Evolutionary conservation across 2,329 filamentous ascomycete genomes (phyloP), one percentile per base, ranked within the genome.

Genomic region (Periconia sp.): DNA sequence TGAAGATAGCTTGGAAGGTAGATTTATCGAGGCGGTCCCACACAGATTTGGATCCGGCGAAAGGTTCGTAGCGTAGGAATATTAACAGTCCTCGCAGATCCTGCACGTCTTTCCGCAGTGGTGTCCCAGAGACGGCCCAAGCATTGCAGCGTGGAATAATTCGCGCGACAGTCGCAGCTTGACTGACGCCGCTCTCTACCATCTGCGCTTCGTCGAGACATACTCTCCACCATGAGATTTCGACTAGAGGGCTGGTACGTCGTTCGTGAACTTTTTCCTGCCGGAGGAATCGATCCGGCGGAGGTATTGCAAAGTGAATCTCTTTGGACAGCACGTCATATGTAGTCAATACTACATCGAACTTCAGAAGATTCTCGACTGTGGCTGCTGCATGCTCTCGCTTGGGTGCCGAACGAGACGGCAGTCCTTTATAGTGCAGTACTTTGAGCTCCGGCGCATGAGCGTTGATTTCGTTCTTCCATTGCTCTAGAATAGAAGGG

Each of bases 121-220:
- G 94, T 1, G 94, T 99, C 29, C 90, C 94, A 0, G 90, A 92
- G 28, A 99, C 85, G 11, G 87, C 91, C 94, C 94, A 97, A 2
- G 90, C 86, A 70, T 96, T 92, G 51, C 88, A 72, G 19, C 94
- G 82, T 31, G 92, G 91, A 48, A 99, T 86, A 18, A 87, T 75
- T 28, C 85, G 83, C 24, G 91, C 91, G 11, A 96, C 84, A 33
- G 79, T 82, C 1, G 94, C 92, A 19, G 92, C 89, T 55, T 89
- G 86, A 57, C 84, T 92, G 4, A 95, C 85, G 23, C 91, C 90
- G 53, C 83, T 92, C 65, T 97, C 92, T 29, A 97, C 85, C 87
- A 96, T 95, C 62, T 99, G 94, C 0, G 92, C 74, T 86, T 91
- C 82, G 54, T 85, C 82, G 18, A 85, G 73, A 57, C 80, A 83